Percentiles rank a stretch among this genome's conserved stretches.
These are phyloP conservation scores for Phytophthora constricta DNA, from an alignment of 352 stramenopile species.

Conservation along the genomic window DNA sequence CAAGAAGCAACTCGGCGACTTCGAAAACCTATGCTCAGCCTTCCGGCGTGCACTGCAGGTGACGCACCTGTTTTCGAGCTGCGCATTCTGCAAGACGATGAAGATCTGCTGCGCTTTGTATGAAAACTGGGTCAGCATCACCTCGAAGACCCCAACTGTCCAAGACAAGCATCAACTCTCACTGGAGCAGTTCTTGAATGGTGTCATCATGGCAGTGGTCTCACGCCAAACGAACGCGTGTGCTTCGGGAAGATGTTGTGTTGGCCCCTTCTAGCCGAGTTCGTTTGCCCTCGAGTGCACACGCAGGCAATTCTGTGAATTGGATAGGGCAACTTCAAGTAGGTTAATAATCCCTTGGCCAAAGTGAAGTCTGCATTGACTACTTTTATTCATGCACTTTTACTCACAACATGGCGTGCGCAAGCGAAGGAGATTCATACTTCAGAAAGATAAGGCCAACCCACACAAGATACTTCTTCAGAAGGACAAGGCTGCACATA, in stretches of 20 bases:
- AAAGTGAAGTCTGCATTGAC: too few relatives aligned
- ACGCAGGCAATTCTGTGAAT: background rate
- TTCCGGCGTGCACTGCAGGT: slow-evolving; percentile 8
- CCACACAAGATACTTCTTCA: too few relatives aligned
- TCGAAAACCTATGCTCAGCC: background rate
- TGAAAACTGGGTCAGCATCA: background rate
- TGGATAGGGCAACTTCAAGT: background rate
- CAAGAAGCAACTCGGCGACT: slow-evolving; percentile 19
- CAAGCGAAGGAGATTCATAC: too few relatives aligned
- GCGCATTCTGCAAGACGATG: slow-evolving; percentile 15
- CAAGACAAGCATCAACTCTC: slow-evolving; percentile 2
- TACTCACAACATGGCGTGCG: too few relatives aligned
- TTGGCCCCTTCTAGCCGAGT: slow-evolving; percentile 11
- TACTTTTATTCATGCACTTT: too few relatives aligned
- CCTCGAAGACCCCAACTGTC: background rate
- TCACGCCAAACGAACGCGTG: slow-evolving; percentile 3
- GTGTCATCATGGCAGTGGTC: slow-evolving; percentile 1
- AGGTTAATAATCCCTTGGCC: too few relatives aligned
- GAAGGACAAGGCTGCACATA: too few relatives aligned
- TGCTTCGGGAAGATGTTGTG: slow-evolving; percentile 23
- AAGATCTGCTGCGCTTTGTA: background rate
- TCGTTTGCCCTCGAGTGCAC: slow-evolving; percentile 1
- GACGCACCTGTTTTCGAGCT: slow-evolving; percentile 20
- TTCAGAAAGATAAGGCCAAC: too few relatives aligned
- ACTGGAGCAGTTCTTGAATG: slow-evolving; percentile 16